A percentile compares a stretch with the other conserved stretches of the same genome.
Conservation (phyloP, 2,329 filamentous ascomycete species). For the Cladosporium sp. region DNA sequence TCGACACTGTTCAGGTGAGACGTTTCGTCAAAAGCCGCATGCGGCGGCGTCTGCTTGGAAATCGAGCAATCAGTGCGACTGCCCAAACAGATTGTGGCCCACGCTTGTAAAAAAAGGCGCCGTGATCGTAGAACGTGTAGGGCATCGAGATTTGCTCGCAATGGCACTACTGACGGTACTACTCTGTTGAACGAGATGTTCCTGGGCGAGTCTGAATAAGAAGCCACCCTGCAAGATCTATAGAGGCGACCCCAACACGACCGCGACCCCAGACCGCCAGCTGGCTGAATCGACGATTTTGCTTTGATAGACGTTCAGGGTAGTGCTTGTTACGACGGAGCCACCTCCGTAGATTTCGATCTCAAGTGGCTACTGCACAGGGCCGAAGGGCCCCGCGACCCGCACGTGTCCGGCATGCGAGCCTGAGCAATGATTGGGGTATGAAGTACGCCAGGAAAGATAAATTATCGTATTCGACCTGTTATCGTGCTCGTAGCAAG, state of each 20-base stretch:
- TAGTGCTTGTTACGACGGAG: not conserved
- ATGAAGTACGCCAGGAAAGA: too few relatives aligned
- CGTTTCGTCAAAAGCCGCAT: not conserved
- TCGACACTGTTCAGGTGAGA: not conserved
- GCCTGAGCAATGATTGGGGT: too few relatives aligned
- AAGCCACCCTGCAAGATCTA: not conserved
- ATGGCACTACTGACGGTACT: not conserved
- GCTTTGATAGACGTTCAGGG: not conserved
- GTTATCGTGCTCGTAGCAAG: too few relatives aligned
- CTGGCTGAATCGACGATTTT: not conserved
- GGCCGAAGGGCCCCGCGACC: not conserved
- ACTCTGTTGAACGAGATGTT: too few relatives aligned
- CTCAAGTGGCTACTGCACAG: not conserved
- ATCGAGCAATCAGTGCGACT: not conserved
- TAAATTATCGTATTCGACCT: too few relatives aligned
- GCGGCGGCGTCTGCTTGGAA: not conserved
- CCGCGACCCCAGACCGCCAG: not conserved
- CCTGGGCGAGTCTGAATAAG: too few relatives aligned
- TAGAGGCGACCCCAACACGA: not conserved
- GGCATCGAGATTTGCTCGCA: slow-evolving; percentile 7
- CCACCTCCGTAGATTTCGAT: not conserved
- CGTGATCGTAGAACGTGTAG: slow-evolving; percentile 2
- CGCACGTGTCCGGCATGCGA: not conserved
- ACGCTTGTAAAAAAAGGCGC: not conserved
- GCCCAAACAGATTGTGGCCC: not conserved